Base-by-base conservation (phyloP, 2,329 filamentous ascomycete species). In the Graphiopsis chlorocephala region DNA sequence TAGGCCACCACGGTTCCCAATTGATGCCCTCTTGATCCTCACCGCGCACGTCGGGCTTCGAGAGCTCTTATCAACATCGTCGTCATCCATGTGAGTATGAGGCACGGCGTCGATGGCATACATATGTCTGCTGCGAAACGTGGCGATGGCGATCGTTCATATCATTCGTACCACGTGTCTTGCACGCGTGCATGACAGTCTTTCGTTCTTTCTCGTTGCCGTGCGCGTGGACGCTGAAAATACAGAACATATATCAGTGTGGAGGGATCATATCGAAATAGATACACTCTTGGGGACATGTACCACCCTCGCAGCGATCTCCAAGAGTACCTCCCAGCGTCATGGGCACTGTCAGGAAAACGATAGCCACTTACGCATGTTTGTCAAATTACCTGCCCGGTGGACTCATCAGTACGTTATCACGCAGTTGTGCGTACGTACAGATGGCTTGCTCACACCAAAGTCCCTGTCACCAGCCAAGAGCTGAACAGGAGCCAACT, bases 1-100 rank as follows among this genome's bases (percentile, higher is more conserved):
- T 58, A 8, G 55, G 55, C 55, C 55, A 58, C 28, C 55, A 58
- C 55, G 45, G 20, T 58, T 38, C 55, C 55, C n/a, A 20, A 53
- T 15, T 11, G 15, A 17, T 31, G 14, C 26, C 38, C n/a, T 20
- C 8, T 3, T 4, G 5, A 10, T 20, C n/a, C n/a, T 45, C n/a
- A 45, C 38, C 38, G n/a, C 4, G 12, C 3, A 12, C n/a, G n/a
- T 45, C n/a, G n/a, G 2, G 1, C 10, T 45, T 20, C 38, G n/a
- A 45, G 38, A 45, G 38, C 38, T 45, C 23, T 4, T n/a, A 45
- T 20, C 38, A 20, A 45, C 38, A 23, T 45, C 38, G 38, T 45
- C 38, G 2, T 45, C n/a, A 23, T 45, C n/a, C n/a, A 45, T 45
- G 38, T 12, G n/a, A 45, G n/a, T 8, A 20, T 20, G 38, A 45